Base-by-base conservation (phyloP, 352 stramenopile species). In the Globisporangium iwayamae region DNA sequence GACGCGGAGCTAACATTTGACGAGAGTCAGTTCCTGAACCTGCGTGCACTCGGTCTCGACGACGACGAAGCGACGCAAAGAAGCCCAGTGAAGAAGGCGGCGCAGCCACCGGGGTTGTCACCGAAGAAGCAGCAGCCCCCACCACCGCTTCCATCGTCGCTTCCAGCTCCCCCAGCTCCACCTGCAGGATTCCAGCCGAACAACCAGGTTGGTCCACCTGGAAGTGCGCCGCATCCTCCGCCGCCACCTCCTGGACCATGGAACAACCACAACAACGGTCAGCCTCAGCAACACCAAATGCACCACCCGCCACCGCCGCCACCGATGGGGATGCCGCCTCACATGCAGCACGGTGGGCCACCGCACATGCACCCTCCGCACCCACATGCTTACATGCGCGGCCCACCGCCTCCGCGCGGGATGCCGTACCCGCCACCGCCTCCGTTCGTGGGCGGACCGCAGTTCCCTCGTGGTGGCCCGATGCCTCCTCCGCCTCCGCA, bases 21-120 rank as follows among this genome's bases (percentile, higher is more conserved):
- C 59, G 81, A 89, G 56, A 88, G 67, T 63, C 76, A 89, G 73
- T 75, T 93, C 32, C 78, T 79, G 30, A 81, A 79, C 18, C 72
- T 93, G 13, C 72, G 79, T 16, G 71, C 77, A 36, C 70, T 95
- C 13, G 84, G 84, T 2, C 73, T 95, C 13, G 82, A 91, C 55
- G 86, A 95, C 39, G 83, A 91, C 56, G 82, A 94, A 39, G 53
- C 65, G 51, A 56, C n/a, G n/a, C 52, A 7, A n/a, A 36, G 47
- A 5, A 57, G 56, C 13, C 38, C 59, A 13, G 39, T 22, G 28
- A 70, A 67, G 63, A 57, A 65, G 30, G 32, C 56, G 32, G 1
- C 63, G 47, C 7, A 56, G 10, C 63, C 70, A 55, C 32, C 72
- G 76, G 56, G 56, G 4, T 52, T 62, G 39, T 62, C 56, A 1